Base-by-base conservation (phyloP, 768 basidiomycete species). In the Pisolithus albus region DNA sequence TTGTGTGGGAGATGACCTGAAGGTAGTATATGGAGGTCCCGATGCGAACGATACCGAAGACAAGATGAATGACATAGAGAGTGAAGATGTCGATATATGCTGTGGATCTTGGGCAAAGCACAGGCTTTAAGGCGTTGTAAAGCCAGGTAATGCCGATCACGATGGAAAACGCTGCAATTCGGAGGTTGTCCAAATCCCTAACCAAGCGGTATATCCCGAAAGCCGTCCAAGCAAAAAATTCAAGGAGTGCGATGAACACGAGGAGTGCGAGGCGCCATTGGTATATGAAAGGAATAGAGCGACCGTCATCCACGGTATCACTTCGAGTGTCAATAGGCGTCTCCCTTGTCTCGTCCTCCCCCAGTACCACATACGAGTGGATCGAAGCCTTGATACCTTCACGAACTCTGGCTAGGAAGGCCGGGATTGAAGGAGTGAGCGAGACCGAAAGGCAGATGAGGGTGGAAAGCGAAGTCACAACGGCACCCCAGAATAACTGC, bases 401-500 rank as follows among this genome's bases (percentile, higher is more conserved):
- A 8, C 30, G 19, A 19, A 36, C 30, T 21, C 13, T 39, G 18
- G 24, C 7, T 8, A 46, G 7, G 32, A 18, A 18, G n/a, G n/a
- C 19, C 0, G 48, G 52, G 11, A 45, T 16, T 3, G 47, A 47
- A 21, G 42, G 18, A 1, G 18, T 36, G 13, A 43, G 1, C 15
- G 16, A 32, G 38, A 41, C 3, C 4, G 51, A 39, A 32, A 18
- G 47, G 18, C 51, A 45, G 23, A 18, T 15, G 18, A 30, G 10
- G 9, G 45, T 50, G 11, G 51, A 37, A 6, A 37, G 24, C 13
- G 45, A 43, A 18, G 53, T 49, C 3, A 51, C 13, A 37, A 46
- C 5, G n/a, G 53, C 44, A 24, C 69, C 69, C 79, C 78, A 82
- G 26, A 74, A 69, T 9, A 64, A 66, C 30, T 77, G 70, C 18